phyloP scores from a whole-genome alignment of 164 flowering plant species.

The Aristolochia fimbriata region DNA sequence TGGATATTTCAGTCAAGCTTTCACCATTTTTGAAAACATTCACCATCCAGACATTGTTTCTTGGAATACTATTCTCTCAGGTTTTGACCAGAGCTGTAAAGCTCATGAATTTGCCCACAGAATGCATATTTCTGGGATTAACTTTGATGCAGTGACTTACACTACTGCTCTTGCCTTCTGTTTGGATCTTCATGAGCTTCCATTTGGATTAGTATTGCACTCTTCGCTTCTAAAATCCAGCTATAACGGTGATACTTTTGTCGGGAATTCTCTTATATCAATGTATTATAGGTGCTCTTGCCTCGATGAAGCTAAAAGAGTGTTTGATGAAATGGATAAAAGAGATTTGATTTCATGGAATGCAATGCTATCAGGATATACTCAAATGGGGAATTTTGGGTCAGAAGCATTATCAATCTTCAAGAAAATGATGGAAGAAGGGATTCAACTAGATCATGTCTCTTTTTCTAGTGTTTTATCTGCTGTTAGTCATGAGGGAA shows the following conservation, averaged over 20 bases:
- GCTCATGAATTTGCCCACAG: constrained; percentile 38
- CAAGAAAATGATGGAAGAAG: constrained; percentile 45
- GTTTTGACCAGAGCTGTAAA: constrained; percentile 32
- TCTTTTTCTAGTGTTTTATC: constrained; percentile 57
- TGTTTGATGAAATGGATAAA: constrained; percentile 54
- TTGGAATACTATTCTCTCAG: constrained; percentile 76
- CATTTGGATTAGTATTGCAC: constrained; percentile 59
- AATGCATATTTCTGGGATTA: constrained; percentile 53
- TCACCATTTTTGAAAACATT: constrained; percentile 38
- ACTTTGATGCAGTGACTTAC: constrained; percentile 63
- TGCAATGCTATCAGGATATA: constrained; percentile 64
- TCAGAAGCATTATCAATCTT: constrained; percentile 42
- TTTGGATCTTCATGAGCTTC: constrained; percentile 33
- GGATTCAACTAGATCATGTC: constrained; percentile 61
- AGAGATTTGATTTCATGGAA: constrained; percentile 84
- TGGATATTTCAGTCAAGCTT: constrained; percentile 33
- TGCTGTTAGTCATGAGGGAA: constrained; percentile 62
- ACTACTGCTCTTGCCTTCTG: constrained; percentile 52
- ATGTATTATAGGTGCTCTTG: constrained; percentile 47
- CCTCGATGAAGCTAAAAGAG: constrained; percentile 38
- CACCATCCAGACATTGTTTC: constrained; percentile 53
- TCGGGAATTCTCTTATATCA: constrained; percentile 69
- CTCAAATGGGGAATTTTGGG: constrained; percentile 53
- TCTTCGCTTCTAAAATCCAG: constrained; percentile 38
- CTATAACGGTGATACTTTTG: constrained; percentile 45